These are phyloP conservation scores for Xanthoceras sorbifolium DNA, from an alignment of 345 rosid genomes.

Conservation along the genomic window DNA sequence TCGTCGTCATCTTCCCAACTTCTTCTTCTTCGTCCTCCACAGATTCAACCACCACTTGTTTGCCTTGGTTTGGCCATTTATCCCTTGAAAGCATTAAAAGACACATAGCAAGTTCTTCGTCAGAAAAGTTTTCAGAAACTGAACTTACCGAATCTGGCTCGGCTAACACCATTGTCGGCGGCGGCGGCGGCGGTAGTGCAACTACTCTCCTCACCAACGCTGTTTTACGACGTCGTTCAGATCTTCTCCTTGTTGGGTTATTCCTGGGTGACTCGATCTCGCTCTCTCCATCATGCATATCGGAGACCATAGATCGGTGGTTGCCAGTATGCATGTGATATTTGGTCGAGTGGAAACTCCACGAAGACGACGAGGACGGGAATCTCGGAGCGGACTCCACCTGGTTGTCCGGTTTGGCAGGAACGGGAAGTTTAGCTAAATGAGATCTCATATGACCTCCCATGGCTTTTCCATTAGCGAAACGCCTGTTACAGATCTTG, in stretches of 20 bases:
- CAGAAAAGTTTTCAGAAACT: conserved; percentile 20
- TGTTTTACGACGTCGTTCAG: conserved; percentile 25
- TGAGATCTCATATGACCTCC: conserved; percentile 80
- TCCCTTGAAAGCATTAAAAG: conserved; percentile 51
- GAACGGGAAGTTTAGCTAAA: conserved; percentile 44
- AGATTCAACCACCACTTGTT: not conserved
- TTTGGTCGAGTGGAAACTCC: not conserved
- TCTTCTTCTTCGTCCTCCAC: not conserved
- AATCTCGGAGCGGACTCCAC: not conserved
- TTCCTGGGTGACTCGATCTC: conserved; percentile 29
- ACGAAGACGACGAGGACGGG: conserved; percentile 24
- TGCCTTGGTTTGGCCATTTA: conserved; percentile 32
- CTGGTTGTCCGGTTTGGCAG: conserved; percentile 26
- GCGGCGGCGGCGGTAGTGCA: not conserved
- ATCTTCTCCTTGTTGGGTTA: conserved; percentile 28
- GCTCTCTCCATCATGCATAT: conserved; percentile 17
- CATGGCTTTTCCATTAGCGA: conserved; percentile 68
- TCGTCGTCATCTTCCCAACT: not conserved
- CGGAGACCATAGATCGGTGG: conserved; percentile 23
- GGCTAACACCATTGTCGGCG: too few species aligned
- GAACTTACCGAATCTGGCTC: conserved; percentile 39
- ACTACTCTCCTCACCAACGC: not conserved
- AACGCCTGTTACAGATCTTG: conserved; percentile 55
- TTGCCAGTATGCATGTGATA: conserved; percentile 7
- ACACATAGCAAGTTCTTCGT: conserved; percentile 41